Conservation (phyloP, 768 basidiomycete species). For the Inosperma sp. region DNA sequence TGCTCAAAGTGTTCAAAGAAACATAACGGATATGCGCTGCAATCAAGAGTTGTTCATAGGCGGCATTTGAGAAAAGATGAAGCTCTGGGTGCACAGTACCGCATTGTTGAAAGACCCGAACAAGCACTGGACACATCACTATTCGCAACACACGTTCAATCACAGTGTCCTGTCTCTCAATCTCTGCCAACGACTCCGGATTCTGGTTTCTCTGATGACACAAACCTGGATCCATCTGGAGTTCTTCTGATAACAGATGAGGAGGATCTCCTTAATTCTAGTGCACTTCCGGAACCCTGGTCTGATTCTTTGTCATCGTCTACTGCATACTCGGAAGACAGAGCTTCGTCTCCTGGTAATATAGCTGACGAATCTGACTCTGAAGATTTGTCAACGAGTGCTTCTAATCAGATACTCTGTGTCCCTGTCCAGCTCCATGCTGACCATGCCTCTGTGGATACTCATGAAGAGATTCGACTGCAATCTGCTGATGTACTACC, state of each 20-base stretch:
- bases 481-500: background rate
- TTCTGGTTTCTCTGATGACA: background rate
- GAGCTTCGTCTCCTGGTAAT: background rate
- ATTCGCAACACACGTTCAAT: too few species aligned
- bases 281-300: background rate
- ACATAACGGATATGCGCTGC: background rate
- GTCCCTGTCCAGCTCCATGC: too few species aligned
- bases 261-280: background rate
- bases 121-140: background rate
- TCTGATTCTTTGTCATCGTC: background rate
- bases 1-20: background rate
- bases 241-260: background rate
- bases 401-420: too few species aligned
- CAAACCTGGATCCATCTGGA: background rate
- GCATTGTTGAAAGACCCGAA: background rate
- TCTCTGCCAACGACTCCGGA: background rate
- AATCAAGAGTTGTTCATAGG: conserved; percentile 1
- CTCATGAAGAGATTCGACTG: background rate
- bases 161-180: too few species aligned
- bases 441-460: background rate
- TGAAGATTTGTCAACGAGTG: background rate
- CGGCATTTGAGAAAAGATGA: background rate
- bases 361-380: background rate
- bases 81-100: background rate
- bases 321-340: background rate